Evolutionary conservation across 108 stramenopile species (phyloP).

Genomic region (Skeletonema costatum): DNA sequence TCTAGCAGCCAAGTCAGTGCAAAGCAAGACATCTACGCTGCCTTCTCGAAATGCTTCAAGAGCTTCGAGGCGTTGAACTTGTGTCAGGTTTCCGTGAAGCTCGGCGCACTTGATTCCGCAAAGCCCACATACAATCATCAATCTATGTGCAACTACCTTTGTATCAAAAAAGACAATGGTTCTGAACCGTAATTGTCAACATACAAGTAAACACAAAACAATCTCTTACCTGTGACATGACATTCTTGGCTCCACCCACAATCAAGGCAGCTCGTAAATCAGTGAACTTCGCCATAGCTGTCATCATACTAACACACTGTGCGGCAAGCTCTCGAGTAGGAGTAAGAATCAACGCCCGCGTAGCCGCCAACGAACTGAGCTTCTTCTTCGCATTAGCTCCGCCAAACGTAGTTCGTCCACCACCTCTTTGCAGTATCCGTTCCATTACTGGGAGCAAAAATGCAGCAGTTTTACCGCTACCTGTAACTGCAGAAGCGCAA

Average conservation of each 20-base stretch:
- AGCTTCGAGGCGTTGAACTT: conserved; percentile 55
- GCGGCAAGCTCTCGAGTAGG: conserved; percentile 95
- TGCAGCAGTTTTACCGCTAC: conserved; percentile 95
- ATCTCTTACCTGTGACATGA: conserved; percentile 76
- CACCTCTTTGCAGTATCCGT: conserved; percentile 88
- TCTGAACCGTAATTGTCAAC: conserved; percentile 17
- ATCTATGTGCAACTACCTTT: conserved; percentile 86
- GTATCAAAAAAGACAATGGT: conserved; percentile 90
- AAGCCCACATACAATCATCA: conserved; percentile 87
- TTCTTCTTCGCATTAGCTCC: conserved; percentile 30
- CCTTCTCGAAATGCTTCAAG: conserved; percentile 78
- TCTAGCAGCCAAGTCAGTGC: conserved; percentile 82
- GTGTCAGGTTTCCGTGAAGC: conserved; percentile 85
- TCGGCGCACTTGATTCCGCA: conserved; percentile 69
- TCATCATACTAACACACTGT: conserved; percentile 77
- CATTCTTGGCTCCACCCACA: conserved; percentile 96
- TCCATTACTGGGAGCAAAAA: conserved; percentile 96
- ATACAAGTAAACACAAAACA: background rate
- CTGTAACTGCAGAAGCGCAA: conserved; percentile 90
- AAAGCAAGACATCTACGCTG: conserved; percentile 65
- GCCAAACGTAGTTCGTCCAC: conserved; percentile 43
- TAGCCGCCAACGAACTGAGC: conserved; percentile 49
- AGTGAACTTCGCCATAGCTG: conserved; percentile 87
- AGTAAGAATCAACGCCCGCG: conserved; percentile 85
- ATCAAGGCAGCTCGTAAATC: conserved; percentile 81